Percentiles rank a stretch among this genome's conserved stretches.
Evolutionary conservation across 495 filamentous ascomycete genomes (phyloP).

Genomic region (Oleoguttula mirabilis): DNA sequence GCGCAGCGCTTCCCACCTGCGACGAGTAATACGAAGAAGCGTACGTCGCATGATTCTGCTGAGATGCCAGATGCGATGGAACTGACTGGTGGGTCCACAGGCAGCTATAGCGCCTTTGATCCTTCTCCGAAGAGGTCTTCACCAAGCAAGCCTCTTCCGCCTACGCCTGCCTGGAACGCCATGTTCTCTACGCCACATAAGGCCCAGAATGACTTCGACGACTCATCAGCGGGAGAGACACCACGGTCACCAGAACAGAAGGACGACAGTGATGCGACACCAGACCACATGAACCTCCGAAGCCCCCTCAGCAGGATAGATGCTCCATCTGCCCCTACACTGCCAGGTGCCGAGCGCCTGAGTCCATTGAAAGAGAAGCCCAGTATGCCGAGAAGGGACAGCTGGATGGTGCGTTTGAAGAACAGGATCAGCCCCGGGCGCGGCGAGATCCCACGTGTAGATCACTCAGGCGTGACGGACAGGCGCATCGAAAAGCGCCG

Average conservation of each 20-base stretch:
- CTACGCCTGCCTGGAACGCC: slow-evolving; percentile 38
- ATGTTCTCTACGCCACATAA: slow-evolving; percentile 75
- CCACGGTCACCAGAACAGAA: slow-evolving; percentile 58
- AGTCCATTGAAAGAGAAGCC: slow-evolving; percentile 14
- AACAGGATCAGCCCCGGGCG: slow-evolving; percentile 37
- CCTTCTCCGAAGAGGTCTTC: slow-evolving; percentile 20
- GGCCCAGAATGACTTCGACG: slow-evolving; percentile 57
- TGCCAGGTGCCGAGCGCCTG: neutral
- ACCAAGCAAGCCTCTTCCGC: slow-evolving; percentile 38
- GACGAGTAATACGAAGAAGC: slow-evolving; percentile 10
- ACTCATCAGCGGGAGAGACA: slow-evolving; percentile 64
- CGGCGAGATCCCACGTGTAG: slow-evolving; percentile 44
- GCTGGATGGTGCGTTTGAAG: slow-evolving; percentile 32
- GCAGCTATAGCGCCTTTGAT: slow-evolving; percentile 39
- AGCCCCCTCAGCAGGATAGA: slow-evolving; percentile 25
- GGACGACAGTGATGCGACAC: slow-evolving; percentile 56
- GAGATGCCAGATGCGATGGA: slow-evolving; percentile 11
- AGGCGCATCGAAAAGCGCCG: slow-evolving; percentile 44
- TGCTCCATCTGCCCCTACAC: slow-evolving; percentile 30
- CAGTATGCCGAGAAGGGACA: slow-evolving; percentile 25
- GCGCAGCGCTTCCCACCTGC: slow-evolving; percentile 26
- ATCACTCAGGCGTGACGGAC: slow-evolving; percentile 42
- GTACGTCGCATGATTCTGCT: slow-evolving; percentile 9
- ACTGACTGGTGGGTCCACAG: slow-evolving; percentile 23
- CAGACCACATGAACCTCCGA: slow-evolving; percentile 37